These are phyloP conservation scores for Diaporthe sp. DNA, from an alignment of 2,329 filamentous ascomycete genomes.

Conservation along the genomic window DNA sequence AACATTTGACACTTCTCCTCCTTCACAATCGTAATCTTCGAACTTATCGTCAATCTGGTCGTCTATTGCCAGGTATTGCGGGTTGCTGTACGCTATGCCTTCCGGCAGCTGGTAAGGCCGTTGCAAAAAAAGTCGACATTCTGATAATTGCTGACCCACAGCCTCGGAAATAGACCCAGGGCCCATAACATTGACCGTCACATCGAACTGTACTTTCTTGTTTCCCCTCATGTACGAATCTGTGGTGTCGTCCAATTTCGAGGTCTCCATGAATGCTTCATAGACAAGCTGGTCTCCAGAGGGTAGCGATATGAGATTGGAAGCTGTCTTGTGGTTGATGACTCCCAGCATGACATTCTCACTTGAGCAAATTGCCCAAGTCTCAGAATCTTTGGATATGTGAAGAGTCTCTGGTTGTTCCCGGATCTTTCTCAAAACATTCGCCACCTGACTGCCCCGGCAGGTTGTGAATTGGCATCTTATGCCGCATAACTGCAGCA, in stretches of 20 bases:
- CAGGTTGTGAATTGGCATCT: conserved; percentile 7
- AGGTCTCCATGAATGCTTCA: neutral
- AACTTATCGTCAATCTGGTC: conserved; percentile 13
- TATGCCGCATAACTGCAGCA: neutral
- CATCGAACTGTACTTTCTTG: neutral
- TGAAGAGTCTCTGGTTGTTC: neutral
- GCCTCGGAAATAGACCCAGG: neutral
- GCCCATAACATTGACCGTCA: neutral
- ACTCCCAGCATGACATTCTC: neutral
- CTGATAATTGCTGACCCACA: conserved; percentile 4
- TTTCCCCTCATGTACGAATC: neutral
- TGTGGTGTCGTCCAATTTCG: neutral
- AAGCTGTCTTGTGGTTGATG: neutral
- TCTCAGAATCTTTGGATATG: neutral
- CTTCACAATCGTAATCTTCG: neutral
- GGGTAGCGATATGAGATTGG: neutral
- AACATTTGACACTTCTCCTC: neutral
- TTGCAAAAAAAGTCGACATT: conserved; percentile 41
- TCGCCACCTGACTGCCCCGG: conserved; percentile 8
- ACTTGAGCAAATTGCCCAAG: neutral
- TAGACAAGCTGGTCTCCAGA: neutral
- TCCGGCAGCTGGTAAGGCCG: conserved; percentile 39
- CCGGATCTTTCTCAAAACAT: neutral
- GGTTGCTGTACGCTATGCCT: conserved; percentile 41
- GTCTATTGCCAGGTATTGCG: conserved; percentile 42